These are phyloP conservation scores for Bassia scoparia DNA, from an alignment of 148 eudicot genomes.

Conservation along the genomic window DNA sequence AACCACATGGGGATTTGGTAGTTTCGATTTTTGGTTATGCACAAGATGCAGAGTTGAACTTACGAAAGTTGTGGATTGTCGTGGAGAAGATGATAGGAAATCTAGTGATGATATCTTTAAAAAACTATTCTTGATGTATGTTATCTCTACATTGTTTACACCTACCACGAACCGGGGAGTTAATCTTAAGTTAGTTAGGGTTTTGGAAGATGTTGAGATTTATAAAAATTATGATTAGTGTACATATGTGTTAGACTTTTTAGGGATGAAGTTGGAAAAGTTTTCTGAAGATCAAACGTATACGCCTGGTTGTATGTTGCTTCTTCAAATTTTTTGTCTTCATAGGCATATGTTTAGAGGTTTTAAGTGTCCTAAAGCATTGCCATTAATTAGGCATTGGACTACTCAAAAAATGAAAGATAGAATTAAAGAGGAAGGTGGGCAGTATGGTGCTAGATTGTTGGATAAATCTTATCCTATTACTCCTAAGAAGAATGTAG, in stretches of 20 bases:
- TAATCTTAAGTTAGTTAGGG: neutral
- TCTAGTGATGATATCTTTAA: neutral
- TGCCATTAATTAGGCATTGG: neutral
- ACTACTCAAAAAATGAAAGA: neutral
- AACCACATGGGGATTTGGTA: no score
- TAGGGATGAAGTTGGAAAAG: neutral
- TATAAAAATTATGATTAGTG: neutral
- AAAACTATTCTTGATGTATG: neutral
- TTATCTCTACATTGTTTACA: neutral
- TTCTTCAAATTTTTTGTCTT: neutral
- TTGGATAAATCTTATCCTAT: neutral
- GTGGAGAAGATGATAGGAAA: no score
- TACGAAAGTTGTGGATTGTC: no score
- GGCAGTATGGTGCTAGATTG: neutral
- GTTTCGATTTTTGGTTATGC: no score
- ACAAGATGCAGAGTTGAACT: no score
- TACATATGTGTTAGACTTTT: neutral
- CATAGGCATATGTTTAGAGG: neutral
- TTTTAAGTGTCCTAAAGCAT: neutral
- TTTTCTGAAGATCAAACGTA: neutral
- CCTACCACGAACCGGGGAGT: neutral
- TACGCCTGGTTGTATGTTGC: neutral
- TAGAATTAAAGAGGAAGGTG: neutral
- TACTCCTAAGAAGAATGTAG: no score
- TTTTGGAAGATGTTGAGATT: neutral